Evolutionary conservation across 169 alveolate genomes (phyloP).

Genomic region (Blepharisma undulans): DNA sequence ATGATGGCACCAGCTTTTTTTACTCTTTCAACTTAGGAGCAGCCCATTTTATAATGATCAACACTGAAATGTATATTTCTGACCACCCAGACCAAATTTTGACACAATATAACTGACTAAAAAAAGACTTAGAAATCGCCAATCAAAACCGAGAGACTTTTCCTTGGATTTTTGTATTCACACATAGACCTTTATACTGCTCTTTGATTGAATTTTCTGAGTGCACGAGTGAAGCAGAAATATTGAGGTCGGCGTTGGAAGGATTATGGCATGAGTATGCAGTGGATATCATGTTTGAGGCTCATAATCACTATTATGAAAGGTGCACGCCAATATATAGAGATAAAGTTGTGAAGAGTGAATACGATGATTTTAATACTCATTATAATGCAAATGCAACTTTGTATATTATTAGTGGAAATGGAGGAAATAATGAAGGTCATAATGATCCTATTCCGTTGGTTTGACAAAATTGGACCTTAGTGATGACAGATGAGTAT

Average conservation of each 20-base stretch:
- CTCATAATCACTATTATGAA: conserved; percentile 37
- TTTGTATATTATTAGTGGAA: conserved; percentile 30
- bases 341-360: not conserved
- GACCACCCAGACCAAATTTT: not conserved
- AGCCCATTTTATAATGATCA: conserved; percentile 30
- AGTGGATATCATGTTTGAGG: conserved; percentile 31
- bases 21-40: conserved; percentile 32
- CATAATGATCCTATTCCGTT: conserved; percentile 9
- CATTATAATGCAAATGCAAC: conserved; percentile 27
- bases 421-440: not conserved
- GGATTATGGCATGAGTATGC: conserved; percentile 11
- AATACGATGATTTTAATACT: not conserved
- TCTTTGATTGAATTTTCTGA: not conserved
- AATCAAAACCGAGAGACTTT: conserved; percentile 2
- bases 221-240: not conserved
- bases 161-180: conserved; percentile 32
- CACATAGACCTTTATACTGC: conserved; percentile 41
- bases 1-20: conserved; percentile 25
- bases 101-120: conserved; percentile 21
- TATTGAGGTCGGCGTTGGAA: not conserved
- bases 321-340: conserved; percentile 21
- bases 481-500: not conserved
- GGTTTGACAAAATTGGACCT: not conserved
- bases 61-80: conserved; percentile 9
- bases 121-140: conserved; percentile 23